These are phyloP conservation scores for Pythium coloratum DNA, from an alignment of 352 stramenopile genomes.

Conservation along the genomic window DNA sequence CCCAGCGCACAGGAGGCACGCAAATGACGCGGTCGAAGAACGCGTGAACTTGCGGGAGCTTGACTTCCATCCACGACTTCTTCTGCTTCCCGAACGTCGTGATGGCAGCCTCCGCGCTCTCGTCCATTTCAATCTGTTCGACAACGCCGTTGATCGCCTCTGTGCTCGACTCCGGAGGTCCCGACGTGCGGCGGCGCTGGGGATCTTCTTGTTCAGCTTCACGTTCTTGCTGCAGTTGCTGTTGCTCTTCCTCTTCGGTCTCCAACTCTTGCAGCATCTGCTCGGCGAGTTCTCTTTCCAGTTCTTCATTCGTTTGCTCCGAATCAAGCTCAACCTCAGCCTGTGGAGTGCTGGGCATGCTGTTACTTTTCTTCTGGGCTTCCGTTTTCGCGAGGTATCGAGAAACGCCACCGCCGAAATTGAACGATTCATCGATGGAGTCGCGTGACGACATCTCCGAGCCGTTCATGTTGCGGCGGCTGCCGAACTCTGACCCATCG, in stretches of 20 bases:
- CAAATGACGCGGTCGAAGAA: slow-evolving; percentile 76
- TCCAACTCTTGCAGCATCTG: slow-evolving; percentile 30
- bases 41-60: slow-evolving; percentile 38
- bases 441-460: slow-evolving; percentile 70
- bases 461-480: slow-evolving; percentile 35
- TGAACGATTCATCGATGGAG: slow-evolving; percentile 76
- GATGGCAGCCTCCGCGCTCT: slow-evolving; percentile 41
- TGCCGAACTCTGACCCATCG: slow-evolving; percentile 20
- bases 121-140: slow-evolving; percentile 69
- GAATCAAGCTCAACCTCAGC: slow-evolving; percentile 5
- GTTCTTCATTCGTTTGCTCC: background rate
- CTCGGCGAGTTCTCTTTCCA: slow-evolving; percentile 21
- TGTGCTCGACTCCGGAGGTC: background rate
- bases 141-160: slow-evolving; percentile 35
- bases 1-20: slow-evolving; percentile 68
- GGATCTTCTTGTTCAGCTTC: slow-evolving; percentile 6
- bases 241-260: slow-evolving; percentile 22
- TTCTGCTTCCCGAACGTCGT: slow-evolving; percentile 34
- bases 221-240: slow-evolving; percentile 9
- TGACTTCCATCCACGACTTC: slow-evolving; percentile 56
- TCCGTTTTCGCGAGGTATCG: background rate
- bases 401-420: slow-evolving; percentile 20
- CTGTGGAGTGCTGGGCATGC: background rate
- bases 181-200: slow-evolving; percentile 6
- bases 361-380: background rate